Conservation (phyloP, 108 stramenopile genomes). For the Parietichytrium sp. region DNA sequence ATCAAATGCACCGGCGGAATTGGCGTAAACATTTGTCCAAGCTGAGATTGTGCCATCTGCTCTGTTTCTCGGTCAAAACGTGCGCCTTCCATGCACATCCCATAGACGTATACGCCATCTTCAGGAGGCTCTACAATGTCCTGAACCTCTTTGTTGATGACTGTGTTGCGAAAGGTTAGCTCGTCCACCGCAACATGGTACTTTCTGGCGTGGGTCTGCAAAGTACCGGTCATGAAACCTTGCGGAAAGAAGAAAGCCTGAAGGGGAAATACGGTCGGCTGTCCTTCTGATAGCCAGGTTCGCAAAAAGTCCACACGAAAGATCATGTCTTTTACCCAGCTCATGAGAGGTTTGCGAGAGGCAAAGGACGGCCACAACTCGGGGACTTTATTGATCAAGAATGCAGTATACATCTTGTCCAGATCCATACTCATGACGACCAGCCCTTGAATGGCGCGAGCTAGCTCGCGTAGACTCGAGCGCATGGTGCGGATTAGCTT, state of each 20-base stretch:
- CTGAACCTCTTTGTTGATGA: conserved; percentile 41
- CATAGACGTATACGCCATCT: conserved; percentile 63
- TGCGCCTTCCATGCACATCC: conserved; percentile 65
- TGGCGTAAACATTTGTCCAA: conserved; percentile 64
- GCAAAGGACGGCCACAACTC: conserved; percentile 59
- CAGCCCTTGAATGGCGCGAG: conserved; percentile 62
- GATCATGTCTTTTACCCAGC: conserved; percentile 64
- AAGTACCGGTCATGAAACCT: conserved; percentile 72
- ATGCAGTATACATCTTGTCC: conserved; percentile 65
- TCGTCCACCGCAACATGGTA: conserved; percentile 68
- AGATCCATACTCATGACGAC: conserved; percentile 66
- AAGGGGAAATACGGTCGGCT: conserved; percentile 60
- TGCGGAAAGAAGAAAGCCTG: conserved; percentile 73
- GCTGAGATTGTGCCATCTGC: conserved; percentile 45
- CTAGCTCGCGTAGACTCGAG: conserved; percentile 50
- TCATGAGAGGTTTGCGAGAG: conserved; percentile 61
- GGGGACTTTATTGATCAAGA: conserved; percentile 66
- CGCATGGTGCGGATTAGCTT: conserved; percentile 49
- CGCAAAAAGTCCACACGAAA: conserved; percentile 59
- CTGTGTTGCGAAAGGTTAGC: conserved; percentile 56
- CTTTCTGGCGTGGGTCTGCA: conserved; percentile 68
- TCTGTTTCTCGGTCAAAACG: conserved; percentile 53
- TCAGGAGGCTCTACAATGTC: conserved; percentile 56
- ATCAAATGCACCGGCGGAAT: conserved; percentile 65
- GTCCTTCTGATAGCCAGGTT: conserved; percentile 59